Percentiles rank a stretch among this genome's conserved stretches.
Conservation (phyloP, 768 basidiomycete species). For the Tylopilus sp. region DNA sequence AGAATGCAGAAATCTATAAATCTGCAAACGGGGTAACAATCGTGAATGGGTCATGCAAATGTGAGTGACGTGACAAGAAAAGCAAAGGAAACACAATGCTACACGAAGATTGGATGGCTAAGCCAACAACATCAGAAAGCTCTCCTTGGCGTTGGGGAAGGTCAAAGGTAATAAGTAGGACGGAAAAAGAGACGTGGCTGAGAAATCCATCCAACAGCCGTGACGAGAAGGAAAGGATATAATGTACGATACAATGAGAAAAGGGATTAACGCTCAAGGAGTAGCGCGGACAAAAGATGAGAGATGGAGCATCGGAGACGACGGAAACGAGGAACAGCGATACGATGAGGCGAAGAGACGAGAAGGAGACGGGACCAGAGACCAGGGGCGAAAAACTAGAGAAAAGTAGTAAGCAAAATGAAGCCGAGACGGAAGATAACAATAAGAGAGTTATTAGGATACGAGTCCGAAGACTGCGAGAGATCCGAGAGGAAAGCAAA, state of each 20-base stretch:
- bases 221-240: slow-evolving; percentile 24
- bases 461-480: slow-evolving; percentile 27
- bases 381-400: slow-evolving; percentile 21
- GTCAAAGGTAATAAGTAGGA: slow-evolving; percentile 36
- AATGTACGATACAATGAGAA: slow-evolving; percentile 32
- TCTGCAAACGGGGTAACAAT: slow-evolving; percentile 20
- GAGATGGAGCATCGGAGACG: slow-evolving; percentile 10
- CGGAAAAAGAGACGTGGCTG: slow-evolving; percentile 25
- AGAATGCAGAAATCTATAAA: slow-evolving; percentile 32
- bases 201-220: slow-evolving; percentile 33
- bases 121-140: slow-evolving; percentile 29
- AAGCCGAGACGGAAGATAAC: slow-evolving; percentile 30
- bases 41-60: slow-evolving; percentile 15
- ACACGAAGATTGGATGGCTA: slow-evolving; percentile 29
- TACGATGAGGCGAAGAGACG: slow-evolving; percentile 5
- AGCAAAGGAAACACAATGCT: slow-evolving; percentile 32
- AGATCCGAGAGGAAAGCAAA: slow-evolving; percentile 21
- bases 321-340: slow-evolving; percentile 12
- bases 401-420: slow-evolving; percentile 15
- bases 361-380: slow-evolving; percentile 3
- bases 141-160: slow-evolving; percentile 35
- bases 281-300: slow-evolving; percentile 22
- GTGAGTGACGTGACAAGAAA: slow-evolving; percentile 12
- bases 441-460: slow-evolving; percentile 35
- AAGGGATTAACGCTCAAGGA: slow-evolving; percentile 31